Percentiles rank a stretch among this genome's conserved stretches.
Evolutionary conservation across 2,329 filamentous ascomycete genomes (phyloP).

Genomic region (Aspergillus brunneoviolaceus): DNA sequence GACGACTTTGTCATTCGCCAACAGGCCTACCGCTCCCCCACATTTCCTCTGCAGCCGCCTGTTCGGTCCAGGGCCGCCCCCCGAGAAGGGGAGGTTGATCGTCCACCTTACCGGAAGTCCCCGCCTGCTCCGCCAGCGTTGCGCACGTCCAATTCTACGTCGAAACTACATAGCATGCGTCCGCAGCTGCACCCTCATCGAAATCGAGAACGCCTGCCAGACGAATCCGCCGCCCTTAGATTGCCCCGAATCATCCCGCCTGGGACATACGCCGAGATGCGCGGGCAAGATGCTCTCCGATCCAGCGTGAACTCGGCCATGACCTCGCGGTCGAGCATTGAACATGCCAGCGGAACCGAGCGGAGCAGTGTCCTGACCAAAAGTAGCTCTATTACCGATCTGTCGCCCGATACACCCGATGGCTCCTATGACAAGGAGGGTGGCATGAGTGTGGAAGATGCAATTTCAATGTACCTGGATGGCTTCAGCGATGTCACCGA

Average conservation of each 20-base stretch:
- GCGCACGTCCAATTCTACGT: slow-evolving; percentile 40
- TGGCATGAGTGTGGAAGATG: slow-evolving; percentile 60
- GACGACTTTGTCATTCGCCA: slow-evolving; percentile 15
- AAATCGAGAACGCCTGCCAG: slow-evolving; percentile 26
- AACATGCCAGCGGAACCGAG: slow-evolving; percentile 66
- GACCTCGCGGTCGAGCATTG: slow-evolving; percentile 59
- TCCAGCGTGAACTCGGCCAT: slow-evolving; percentile 61
- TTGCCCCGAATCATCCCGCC: slow-evolving; percentile 32
- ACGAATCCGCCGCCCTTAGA: slow-evolving; percentile 27
- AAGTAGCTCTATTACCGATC: slow-evolving; percentile 70
- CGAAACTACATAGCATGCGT: slow-evolving; percentile 31
- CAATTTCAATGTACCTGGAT: slow-evolving; percentile 60
- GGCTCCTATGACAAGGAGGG: slow-evolving; percentile 59
- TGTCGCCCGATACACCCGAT: slow-evolving; percentile 60
- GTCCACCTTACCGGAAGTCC: slow-evolving; percentile 26
- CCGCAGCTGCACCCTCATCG: slow-evolving; percentile 23
- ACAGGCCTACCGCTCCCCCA: slow-evolving; percentile 22
- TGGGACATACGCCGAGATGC: slow-evolving; percentile 21
- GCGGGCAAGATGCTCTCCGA: slow-evolving; percentile 42
- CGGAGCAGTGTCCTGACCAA: slow-evolving; percentile 80
- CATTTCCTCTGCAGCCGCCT: slow-evolving; percentile 22
- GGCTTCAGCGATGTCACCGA: slow-evolving; percentile 53
- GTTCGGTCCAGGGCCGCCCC: slow-evolving; percentile 19
- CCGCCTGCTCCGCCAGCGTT: slow-evolving; percentile 29
- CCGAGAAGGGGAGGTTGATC: slow-evolving; percentile 26